Percentiles rank a stretch among this genome's conserved stretches.
Evolutionary conservation across 139 green algal genomes (phyloP).

Genomic region (Zygnema circumcarinatum): DNA sequence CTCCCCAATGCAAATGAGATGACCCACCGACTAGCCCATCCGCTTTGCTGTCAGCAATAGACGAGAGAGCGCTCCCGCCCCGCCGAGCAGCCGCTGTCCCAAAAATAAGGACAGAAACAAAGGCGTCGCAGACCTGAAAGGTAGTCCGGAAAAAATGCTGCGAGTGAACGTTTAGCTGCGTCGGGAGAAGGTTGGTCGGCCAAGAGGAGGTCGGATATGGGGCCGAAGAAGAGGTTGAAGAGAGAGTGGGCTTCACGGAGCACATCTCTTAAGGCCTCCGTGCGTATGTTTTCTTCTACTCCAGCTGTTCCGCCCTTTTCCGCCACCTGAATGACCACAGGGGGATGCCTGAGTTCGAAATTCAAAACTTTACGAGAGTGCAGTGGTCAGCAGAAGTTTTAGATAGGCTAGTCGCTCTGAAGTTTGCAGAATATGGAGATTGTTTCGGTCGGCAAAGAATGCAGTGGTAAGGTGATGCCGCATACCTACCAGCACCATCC

Average conservation of each 20-base stretch:
- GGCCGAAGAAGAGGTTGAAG: conserved; percentile 26
- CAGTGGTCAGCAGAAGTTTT: no score
- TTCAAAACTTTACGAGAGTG: neutral
- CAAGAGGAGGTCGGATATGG: neutral
- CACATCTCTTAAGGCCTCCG: conserved; percentile 9
- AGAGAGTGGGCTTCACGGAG: conserved; percentile 26
- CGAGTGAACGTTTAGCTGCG: neutral
- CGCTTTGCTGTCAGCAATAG: no score
- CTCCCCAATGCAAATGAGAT: no score
- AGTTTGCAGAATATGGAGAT: no score
- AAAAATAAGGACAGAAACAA: no score
- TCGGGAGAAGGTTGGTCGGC: neutral
- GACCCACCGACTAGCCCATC: no score
- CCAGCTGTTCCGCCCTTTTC: neutral
- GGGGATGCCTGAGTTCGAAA: no score
- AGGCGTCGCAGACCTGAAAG: conserved; percentile 13
- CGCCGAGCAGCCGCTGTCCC: no score
- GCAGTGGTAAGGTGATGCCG: neutral
- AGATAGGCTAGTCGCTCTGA: no score
- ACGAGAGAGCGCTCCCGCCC: no score
- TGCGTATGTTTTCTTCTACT: neutral
- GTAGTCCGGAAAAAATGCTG: conserved; percentile 28
- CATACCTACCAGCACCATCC: conserved; percentile 44
- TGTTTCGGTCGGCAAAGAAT: no score
- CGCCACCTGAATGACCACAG: neutral